Evolutionary conservation across 2,329 filamentous ascomycete genomes (phyloP), one percentile per base, ranked within the genome.

Genomic region (Colletotrichum eremochloae): DNA sequence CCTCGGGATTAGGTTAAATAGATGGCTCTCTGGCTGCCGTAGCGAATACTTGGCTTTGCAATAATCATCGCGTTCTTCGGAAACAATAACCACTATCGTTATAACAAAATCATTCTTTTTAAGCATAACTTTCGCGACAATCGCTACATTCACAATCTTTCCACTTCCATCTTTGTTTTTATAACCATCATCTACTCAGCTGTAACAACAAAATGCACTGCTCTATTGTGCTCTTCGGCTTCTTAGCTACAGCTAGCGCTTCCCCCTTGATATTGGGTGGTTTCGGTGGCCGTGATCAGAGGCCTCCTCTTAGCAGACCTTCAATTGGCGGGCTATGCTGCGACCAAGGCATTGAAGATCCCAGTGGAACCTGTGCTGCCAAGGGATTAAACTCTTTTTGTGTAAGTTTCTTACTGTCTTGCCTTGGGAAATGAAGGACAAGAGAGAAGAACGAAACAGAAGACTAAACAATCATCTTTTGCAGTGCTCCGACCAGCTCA

Each of bases 21-120:
- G 44, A 11, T 20, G 2, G 14, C 6, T 5, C 20, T n/a, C 20
- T 48, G 2, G 11, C 44, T n/a, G 8, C 5, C 8, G 4, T 20
- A 6, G 0, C 2, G 1, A n/a, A 5, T n/a, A 11, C 5, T 1
- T 11, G 1, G 44, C 0, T n/a, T 11, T 7, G 18, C 20, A 9
- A 12, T 8, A 48, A n/a, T 11, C 18, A 48, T 48, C 20, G 11
- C 1, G 44, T n/a, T 7, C 44, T 48, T n/a, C 1, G 18, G 15
- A 5, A 2, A 18, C 6, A 18, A 18, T 18, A 18, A 9, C 5
- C 5, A 44, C 42, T 44, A 18, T 11, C 40, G n/a, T 2, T n/a
- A 9, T 8, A n/a, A 11, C 44, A n/a, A 11, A 1, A 24, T 24
- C 24, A 24, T 1, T 24, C 24, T 24, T 24, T 24, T 24, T 24